Conservation (phyloP, 345 rosid genomes). For the Arabidopsis suecica region DNA sequence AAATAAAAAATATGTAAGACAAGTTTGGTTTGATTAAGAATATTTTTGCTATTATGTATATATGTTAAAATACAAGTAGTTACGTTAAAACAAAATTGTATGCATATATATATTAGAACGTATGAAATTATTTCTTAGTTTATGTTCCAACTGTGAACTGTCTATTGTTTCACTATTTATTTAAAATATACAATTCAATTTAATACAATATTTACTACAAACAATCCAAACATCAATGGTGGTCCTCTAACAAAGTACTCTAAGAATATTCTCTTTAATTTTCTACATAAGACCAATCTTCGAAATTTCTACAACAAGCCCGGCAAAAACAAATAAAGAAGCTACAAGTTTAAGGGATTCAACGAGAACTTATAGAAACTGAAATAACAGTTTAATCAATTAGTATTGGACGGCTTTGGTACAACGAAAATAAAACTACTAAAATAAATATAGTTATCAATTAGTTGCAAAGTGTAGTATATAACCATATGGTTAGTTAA, state of each 20-base stretch:
- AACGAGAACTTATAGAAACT: not conserved
- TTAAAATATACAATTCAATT: slow-evolving; percentile 16
- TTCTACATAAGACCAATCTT: slow-evolving; percentile 40
- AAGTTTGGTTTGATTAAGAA: slow-evolving; percentile 3
- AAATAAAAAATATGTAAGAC: not conserved
- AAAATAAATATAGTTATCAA: not conserved
- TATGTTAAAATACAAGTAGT: not conserved
- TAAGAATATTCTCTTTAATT: slow-evolving; percentile 35
- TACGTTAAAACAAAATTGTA: not conserved
- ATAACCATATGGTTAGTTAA: slow-evolving; percentile 18
- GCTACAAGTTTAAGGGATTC: not conserved
- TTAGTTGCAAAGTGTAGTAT: not conserved
- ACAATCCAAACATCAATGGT: slow-evolving; percentile 37
- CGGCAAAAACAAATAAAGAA: slow-evolving; percentile 21
- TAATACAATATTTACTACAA: slow-evolving; percentile 32
- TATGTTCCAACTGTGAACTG: slow-evolving; percentile 13
- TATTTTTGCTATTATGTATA: not conserved
- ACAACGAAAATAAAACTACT: not conserved
- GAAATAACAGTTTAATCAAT: slow-evolving; percentile 8
- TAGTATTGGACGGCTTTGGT: slow-evolving; percentile 6
- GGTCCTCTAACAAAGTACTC: slow-evolving; percentile 39
- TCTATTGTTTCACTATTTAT: slow-evolving; percentile 20
- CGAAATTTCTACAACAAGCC: slow-evolving; percentile 40
- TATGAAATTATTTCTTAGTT: not conserved
- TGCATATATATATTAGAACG: not conserved